These are phyloP conservation scores for Botryotinia narcissicola DNA, from an alignment of 2,329 filamentous ascomycete genomes.

Conservation along the genomic window DNA sequence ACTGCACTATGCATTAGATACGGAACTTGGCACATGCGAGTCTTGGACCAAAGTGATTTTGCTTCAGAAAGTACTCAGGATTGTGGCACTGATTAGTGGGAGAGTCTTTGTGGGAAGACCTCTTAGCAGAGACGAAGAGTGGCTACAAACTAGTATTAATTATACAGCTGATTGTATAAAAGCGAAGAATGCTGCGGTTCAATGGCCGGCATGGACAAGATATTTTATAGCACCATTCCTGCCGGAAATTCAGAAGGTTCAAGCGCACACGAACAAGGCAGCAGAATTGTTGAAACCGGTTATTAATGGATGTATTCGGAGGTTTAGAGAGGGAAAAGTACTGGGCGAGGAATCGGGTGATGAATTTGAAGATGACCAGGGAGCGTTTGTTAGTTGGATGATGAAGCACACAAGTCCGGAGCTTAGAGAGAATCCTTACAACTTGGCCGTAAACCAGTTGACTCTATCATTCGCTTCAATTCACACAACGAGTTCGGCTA, in stretches of 20 bases:
- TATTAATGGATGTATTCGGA: background rate
- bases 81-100: background rate
- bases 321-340: background rate
- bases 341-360: background rate
- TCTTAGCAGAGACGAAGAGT: constrained; percentile 11
- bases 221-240: background rate
- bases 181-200: background rate
- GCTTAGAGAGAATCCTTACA: background rate
- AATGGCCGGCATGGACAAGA: background rate
- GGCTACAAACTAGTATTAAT: background rate
- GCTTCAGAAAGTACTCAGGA: background rate
- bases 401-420: constrained; percentile 3
- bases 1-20: constrained; percentile 27
- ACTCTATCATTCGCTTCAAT: constrained; percentile 44
- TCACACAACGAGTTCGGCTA: constrained; percentile 48
- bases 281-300: background rate
- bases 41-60: constrained; percentile 27
- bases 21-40: constrained; percentile 29
- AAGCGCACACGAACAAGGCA: background rate
- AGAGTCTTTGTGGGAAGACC: constrained; percentile 18
- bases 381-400: background rate
- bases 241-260: background rate
- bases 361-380: background rate
- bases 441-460: background rate
- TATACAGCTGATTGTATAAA: background rate